phyloP scores from a whole-genome alignment of 2,329 filamentous ascomycete species.

The Cryphonectria carpinicola region DNA sequence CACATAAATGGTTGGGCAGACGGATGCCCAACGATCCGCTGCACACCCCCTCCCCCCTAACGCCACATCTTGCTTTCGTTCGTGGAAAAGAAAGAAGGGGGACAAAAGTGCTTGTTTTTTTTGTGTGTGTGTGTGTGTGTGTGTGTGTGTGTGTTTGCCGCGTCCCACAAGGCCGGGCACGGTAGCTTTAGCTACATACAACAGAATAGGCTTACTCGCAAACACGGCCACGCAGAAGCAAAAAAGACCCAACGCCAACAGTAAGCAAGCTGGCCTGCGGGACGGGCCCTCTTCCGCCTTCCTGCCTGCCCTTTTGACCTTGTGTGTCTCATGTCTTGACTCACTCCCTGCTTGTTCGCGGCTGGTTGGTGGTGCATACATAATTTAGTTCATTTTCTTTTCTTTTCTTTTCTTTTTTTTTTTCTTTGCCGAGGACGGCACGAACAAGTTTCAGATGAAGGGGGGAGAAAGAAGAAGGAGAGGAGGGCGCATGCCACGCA shows the following conservation, averaged over 20 bases:
- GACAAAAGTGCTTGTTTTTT: neutral
- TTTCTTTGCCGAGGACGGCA: neutral
- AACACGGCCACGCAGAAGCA: constrained; percentile 6
- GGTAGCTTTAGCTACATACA: neutral
- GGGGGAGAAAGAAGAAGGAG: no score
- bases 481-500: neutral
- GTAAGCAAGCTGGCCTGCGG: constrained; percentile 2
- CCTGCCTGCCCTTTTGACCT: neutral
- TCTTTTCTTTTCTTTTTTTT: neutral
- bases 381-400: no score
- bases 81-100: neutral
- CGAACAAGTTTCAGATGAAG: neutral
- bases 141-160: no score
- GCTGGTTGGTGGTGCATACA: neutral
- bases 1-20: neutral
- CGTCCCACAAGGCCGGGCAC: neutral
- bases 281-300: constrained; percentile 13
- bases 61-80: neutral
- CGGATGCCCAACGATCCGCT: neutral
- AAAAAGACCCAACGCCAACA: no score
- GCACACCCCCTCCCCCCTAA: neutral
- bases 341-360: neutral
- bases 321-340: neutral
- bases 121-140: no score
- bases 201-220: neutral